Evolutionary conservation across 2,329 filamentous ascomycete species (phyloP).

Genomic region (Penicillium frequentans): DNA sequence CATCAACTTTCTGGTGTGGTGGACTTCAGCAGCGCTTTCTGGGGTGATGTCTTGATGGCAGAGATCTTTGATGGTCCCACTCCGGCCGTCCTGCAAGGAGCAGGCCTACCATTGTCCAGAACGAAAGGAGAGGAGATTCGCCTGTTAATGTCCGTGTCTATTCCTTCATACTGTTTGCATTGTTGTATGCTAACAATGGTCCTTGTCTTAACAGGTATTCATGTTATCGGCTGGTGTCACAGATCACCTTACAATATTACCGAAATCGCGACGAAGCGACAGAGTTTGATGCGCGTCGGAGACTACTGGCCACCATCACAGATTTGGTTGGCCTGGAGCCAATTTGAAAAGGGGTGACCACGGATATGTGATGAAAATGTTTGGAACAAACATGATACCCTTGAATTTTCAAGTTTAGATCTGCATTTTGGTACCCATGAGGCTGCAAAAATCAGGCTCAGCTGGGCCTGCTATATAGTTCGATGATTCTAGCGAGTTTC

Average conservation of each 20-base stretch:
- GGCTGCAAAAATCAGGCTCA: too few relatives aligned
- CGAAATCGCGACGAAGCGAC: conserved; percentile 34
- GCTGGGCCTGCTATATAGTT: not conserved
- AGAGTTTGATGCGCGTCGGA: conserved; percentile 39
- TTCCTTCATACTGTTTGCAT: not conserved
- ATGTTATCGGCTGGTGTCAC: conserved; percentile 39
- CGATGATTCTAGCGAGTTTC: not conserved
- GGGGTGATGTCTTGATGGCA: conserved; percentile 58
- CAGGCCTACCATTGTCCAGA: conserved; percentile 26
- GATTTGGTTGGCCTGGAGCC: conserved; percentile 27
- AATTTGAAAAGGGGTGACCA: not conserved
- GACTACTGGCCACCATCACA: conserved; percentile 31
- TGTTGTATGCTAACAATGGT: not conserved
- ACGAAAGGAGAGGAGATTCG: conserved; percentile 30
- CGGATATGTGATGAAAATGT: not conserved
- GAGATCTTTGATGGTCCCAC: conserved; percentile 48
- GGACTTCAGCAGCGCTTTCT: conserved; percentile 55
- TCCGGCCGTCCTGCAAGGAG: conserved; percentile 37
- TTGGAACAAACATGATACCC: not conserved
- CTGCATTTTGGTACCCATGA: not conserved
- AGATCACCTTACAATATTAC: conserved; percentile 41
- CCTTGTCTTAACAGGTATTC: conserved; percentile 31
- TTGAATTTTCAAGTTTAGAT: not conserved
- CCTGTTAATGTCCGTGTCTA: conserved; percentile 30
- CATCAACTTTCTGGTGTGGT: conserved; percentile 52